Base-by-base conservation (phyloP, 345 rosid genomes). In the Pugionium cornutum region DNA sequence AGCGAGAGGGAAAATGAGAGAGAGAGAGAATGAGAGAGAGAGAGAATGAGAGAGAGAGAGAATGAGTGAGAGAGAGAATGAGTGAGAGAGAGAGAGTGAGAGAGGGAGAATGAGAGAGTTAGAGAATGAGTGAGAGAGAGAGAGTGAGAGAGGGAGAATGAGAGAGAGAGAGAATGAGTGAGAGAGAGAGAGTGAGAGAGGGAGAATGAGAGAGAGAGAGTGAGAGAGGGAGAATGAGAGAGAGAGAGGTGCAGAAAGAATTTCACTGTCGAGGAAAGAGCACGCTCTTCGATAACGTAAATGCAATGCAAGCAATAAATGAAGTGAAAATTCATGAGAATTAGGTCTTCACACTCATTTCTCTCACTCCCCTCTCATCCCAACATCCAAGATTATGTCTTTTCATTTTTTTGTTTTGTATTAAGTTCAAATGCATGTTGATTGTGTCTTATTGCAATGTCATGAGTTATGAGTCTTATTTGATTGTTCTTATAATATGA, bases 231-330 rank as follows among this genome's bases (percentile, higher is more conserved):
- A 18, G 18, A 47, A 11, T 9, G 18, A 18, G 18, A 29, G 45
- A 49, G 36, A n/a, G 18, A 50, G 42, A 32, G 64, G 67, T 4
- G 52, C 62, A 67, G 72, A 62, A 66, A 54, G 77, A 65, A 70
- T 64, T 75, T 76, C 79, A 52, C 55, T 69, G 65, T 82, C 82
- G 53, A 52, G 35, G 54, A 54, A 60, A 77, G 67, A 59, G 78
- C 86, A 82, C 80, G 81, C 81, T 53, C 68, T 73, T 80, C 76
- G 67, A 72, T 65, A 72, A 72, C 76, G 66, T 72, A 70, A 73
- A 55, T 80, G 61, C 62, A 82, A 72, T 80, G 76, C 71, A 18
- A 42, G 28, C 58, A 74, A 25, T 74, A 74, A 74, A 74, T 73
- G 77, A 73, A 73, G 68, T 59, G 68, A 18, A 18, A 66, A 37